Evolutionary conservation across 2,329 filamentous ascomycete species (phyloP).

Genomic region (Hymenoscyphus infarciens): DNA sequence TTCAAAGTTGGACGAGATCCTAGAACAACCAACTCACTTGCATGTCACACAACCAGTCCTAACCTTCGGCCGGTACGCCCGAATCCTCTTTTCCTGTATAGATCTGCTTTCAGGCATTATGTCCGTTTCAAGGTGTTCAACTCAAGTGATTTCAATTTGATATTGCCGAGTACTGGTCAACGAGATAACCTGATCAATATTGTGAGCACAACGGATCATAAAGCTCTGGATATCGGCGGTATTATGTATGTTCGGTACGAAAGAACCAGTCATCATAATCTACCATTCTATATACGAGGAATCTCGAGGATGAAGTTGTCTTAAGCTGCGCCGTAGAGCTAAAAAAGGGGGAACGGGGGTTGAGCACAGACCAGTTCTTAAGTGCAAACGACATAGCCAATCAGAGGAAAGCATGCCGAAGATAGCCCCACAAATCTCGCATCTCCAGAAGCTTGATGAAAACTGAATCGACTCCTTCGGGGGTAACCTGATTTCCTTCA

Average conservation of each 20-base stretch:
- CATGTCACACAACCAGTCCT: slow-evolving; percentile 7
- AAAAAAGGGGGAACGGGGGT: too few relatives aligned
- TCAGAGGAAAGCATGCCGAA: too few relatives aligned
- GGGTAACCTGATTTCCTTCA: too few relatives aligned
- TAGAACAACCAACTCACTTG: slow-evolving; percentile 4
- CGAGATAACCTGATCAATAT: not conserved
- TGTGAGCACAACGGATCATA: not conserved
- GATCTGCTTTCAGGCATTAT: not conserved
- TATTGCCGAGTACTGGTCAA: not conserved
- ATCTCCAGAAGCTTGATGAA: too few relatives aligned
- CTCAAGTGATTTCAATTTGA: not conserved
- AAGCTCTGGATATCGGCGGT: not conserved
- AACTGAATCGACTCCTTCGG: too few relatives aligned
- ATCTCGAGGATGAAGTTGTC: too few relatives aligned
- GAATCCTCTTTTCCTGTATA: not conserved
- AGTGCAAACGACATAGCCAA: too few relatives aligned
- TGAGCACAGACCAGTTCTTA: too few relatives aligned
- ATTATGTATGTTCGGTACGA: not conserved
- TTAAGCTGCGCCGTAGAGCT: too few relatives aligned
- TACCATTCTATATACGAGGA: not conserved
- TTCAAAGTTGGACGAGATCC: not conserved
- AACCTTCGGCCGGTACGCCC: slow-evolving; percentile 3
- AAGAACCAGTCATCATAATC: slow-evolving; percentile 1
- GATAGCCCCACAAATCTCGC: too few relatives aligned
- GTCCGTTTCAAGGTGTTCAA: not conserved